phyloP scores from a whole-genome alignment of 495 filamentous ascomycete genomes.

The Trichocladium antarcticum region DNA sequence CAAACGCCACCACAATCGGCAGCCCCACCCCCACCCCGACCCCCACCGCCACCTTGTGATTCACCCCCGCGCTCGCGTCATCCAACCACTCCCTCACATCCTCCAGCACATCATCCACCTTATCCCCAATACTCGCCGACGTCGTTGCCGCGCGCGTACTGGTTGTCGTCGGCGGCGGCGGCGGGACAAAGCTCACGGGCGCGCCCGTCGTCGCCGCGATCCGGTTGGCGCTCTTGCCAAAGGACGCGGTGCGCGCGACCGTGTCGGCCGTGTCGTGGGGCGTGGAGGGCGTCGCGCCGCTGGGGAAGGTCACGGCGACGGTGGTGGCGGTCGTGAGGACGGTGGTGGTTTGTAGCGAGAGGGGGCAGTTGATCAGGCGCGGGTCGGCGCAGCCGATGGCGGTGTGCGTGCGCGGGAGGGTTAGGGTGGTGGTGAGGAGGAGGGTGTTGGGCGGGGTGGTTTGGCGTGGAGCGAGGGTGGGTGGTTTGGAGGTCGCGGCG shows the following conservation, averaged over 20 bases:
- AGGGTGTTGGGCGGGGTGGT: conserved; percentile 11
- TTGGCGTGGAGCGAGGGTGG: conserved; percentile 14
- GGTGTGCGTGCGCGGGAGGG: conserved; percentile 26
- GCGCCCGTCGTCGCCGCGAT: background rate
- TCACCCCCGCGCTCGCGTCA: background rate
- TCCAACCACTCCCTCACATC: background rate
- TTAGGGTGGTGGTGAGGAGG: conserved; percentile 29
- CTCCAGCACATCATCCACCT: background rate
- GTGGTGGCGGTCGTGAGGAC: conserved; percentile 26
- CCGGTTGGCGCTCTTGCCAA: background rate
- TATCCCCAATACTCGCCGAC: background rate
- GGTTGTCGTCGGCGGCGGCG: background rate
- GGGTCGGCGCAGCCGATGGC: conserved; percentile 30
- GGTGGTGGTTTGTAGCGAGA: conserved; percentile 32
- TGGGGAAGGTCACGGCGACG: conserved; percentile 28
- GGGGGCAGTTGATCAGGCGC: conserved; percentile 38
- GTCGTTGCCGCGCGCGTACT: background rate
- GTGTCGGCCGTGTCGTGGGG: conserved; percentile 18
- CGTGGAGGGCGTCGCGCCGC: conserved; percentile 28
- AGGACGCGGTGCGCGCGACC: background rate
- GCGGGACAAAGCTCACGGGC: conserved; percentile 3
- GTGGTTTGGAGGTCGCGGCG: background rate
- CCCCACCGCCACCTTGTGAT: conserved; percentile 7
- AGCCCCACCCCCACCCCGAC: conserved; percentile 5
- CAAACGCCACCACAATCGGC: background rate